Evolutionary conservation across 352 stramenopile species (phyloP).

Genomic region (Aphanomyces invadans): DNA sequence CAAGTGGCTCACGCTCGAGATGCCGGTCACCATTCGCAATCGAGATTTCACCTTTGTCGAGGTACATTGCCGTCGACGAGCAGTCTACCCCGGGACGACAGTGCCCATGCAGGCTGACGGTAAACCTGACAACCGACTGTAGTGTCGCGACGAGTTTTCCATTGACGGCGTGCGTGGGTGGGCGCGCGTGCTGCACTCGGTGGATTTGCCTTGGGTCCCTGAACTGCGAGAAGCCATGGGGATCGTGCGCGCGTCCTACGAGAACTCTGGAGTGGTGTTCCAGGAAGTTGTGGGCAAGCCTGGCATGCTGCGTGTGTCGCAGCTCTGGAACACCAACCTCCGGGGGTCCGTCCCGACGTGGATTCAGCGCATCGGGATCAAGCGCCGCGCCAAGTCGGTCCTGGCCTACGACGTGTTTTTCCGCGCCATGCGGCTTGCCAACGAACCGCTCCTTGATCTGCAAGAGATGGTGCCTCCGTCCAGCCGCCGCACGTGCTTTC

Average conservation of each 20-base stretch:
- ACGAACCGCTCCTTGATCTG: background rate
- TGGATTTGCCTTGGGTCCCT: constrained; percentile 35
- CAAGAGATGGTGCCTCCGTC: constrained; percentile 10
- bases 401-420: constrained; percentile 10
- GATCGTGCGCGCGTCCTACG: background rate
- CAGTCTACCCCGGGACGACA: too few species aligned
- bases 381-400: background rate
- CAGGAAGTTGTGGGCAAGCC: background rate
- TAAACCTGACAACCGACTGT: too few species aligned
- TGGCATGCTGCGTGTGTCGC: background rate
- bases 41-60: constrained; percentile 69
- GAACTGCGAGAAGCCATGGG: background rate
- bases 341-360: constrained; percentile 1
- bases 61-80: background rate
- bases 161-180: constrained; percentile 43
- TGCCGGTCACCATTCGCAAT: constrained; percentile 58
- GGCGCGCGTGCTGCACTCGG: constrained; percentile 48
- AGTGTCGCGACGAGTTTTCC: constrained; percentile 81
- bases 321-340: constrained; percentile 12
- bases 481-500: constrained; percentile 13
- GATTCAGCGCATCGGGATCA: constrained; percentile 11
- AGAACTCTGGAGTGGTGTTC: constrained; percentile 10
- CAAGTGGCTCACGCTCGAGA: constrained; percentile 76
- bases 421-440: background rate
- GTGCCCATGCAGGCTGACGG: too few species aligned